phyloP scores from a whole-genome alignment of 2,329 filamentous ascomycete genomes.

The Trichoderma sp. region DNA sequence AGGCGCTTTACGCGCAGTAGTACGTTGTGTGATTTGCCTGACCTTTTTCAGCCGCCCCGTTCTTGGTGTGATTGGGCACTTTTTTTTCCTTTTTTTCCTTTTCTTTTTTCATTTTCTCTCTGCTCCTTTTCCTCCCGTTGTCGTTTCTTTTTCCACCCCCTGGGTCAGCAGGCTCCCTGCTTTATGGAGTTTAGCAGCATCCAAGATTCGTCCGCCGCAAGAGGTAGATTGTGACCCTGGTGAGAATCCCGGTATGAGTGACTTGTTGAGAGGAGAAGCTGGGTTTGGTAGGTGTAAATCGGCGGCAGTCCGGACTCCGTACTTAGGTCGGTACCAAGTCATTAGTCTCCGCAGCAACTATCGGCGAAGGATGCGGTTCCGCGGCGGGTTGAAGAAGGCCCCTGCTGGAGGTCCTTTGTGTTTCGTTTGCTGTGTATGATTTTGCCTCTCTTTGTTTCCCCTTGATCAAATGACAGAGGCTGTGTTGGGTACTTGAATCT shows the following conservation, averaged over 20 bases:
- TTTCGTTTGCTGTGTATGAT: neutral
- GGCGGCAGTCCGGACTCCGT: neutral
- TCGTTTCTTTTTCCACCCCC: neutral
- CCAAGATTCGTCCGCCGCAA: neutral
- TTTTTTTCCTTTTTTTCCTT: neutral
- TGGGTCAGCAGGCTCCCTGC: neutral
- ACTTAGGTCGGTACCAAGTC: neutral
- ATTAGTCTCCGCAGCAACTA: neutral
- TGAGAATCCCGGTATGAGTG: neutral
- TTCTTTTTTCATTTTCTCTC: neutral
- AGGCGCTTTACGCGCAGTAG: slow-evolving; percentile 11
- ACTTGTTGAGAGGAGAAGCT: neutral
- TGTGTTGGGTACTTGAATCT: neutral
- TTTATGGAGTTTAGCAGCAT: neutral
- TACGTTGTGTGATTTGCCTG: slow-evolving; percentile 1
- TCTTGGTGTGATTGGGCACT: neutral
- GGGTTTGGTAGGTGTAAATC: neutral
- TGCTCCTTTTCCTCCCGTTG: neutral
- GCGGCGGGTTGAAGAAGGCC: neutral
- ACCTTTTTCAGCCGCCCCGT: neutral
- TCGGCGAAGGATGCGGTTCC: slow-evolving; percentile 1
- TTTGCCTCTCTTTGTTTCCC: neutral
- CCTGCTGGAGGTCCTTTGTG: neutral
- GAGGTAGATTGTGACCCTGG: neutral
- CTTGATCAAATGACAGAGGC: neutral